Conservation (phyloP, 2,329 filamentous ascomycete genomes). For the Alternaria postmessia region DNA sequence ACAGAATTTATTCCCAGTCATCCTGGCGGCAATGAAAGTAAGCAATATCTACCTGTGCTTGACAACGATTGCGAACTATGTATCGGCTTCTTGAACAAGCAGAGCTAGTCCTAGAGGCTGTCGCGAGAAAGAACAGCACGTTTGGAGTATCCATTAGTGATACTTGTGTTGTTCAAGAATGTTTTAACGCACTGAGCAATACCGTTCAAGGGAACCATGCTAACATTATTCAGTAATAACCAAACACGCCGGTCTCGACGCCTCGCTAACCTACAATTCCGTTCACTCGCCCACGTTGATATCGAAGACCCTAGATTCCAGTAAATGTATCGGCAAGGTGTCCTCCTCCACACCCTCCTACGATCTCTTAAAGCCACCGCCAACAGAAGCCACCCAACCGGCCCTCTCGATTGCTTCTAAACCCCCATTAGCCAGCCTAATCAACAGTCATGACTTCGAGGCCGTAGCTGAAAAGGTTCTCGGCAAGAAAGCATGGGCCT, state of each 20-base stretch:
- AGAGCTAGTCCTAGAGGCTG: not conserved
- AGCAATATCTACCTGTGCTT: not conserved
- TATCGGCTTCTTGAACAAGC: not conserved
- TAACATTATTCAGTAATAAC: constrained; percentile 20
- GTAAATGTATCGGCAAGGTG: constrained; percentile 22
- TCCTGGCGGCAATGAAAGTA: constrained; percentile 59
- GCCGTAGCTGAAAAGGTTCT: constrained; percentile 49
- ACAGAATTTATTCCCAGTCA: constrained; percentile 68
- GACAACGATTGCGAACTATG: not conserved
- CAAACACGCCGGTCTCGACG: constrained; percentile 32
- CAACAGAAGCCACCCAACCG: not conserved
- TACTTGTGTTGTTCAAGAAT: not conserved
- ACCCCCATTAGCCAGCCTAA: constrained; percentile 50
- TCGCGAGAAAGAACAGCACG: not conserved
- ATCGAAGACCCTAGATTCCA: constrained; percentile 42
- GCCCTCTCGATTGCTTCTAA: constrained; percentile 27
- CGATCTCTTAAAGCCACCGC: not conserved
- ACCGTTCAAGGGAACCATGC: not conserved
- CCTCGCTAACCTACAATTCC: constrained; percentile 56
- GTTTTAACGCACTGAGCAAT: not conserved
- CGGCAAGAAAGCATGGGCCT: constrained; percentile 53
- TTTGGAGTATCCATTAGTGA: not conserved
- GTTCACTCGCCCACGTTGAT: constrained; percentile 57
- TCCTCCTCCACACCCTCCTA: not conserved
- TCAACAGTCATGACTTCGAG: constrained; percentile 57